Conservation (phyloP, 805 yeast species). For the Spathaspora sp. region DNA sequence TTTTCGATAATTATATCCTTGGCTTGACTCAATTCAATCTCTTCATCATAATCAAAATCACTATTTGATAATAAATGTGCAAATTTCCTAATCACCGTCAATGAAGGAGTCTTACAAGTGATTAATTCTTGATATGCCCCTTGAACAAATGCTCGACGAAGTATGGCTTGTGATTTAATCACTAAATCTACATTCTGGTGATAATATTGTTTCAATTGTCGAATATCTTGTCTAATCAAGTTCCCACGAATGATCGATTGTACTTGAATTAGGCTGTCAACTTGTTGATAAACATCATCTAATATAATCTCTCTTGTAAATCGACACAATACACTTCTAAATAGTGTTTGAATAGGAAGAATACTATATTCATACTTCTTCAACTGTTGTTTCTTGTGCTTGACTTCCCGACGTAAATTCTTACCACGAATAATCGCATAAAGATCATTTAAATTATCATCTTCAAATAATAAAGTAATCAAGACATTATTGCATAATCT, state of each 20-base stretch:
- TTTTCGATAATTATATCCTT: slow-evolving; percentile 68
- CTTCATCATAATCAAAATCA: slow-evolving; percentile 72
- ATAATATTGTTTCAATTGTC: slow-evolving; percentile 45
- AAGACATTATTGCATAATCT: slow-evolving; percentile 40
- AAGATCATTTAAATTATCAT: slow-evolving; percentile 30
- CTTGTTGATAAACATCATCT: slow-evolving; percentile 49
- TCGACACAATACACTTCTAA: slow-evolving; percentile 63
- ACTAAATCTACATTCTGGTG: slow-evolving; percentile 52
- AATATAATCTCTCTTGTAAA: slow-evolving; percentile 50
- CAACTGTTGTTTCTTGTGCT: slow-evolving; percentile 12
- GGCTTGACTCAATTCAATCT: slow-evolving; percentile 59
- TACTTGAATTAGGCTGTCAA: slow-evolving; percentile 36
- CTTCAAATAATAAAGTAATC: slow-evolving; percentile 39
- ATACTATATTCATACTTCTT: slow-evolving; percentile 17
- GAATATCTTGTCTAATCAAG: slow-evolving; percentile 32
- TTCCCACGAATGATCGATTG: slow-evolving; percentile 58
- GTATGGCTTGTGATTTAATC: slow-evolving; percentile 67
- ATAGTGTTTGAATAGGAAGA: slow-evolving; percentile 48
- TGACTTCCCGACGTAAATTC: slow-evolving; percentile 26
- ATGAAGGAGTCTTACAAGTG: slow-evolving; percentile 69
- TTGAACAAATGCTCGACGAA: slow-evolving; percentile 65
- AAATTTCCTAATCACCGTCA: slow-evolving; percentile 72
- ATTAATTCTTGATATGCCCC: slow-evolving; percentile 72
- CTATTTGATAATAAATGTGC: slow-evolving; percentile 70
- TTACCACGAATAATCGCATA: slow-evolving; percentile 45